Percentiles rank a stretch among this genome's conserved stretches.
These are phyloP conservation scores for Hypoxylon fragiforme DNA, from an alignment of 495 filamentous ascomycete species.

Conservation along the genomic window DNA sequence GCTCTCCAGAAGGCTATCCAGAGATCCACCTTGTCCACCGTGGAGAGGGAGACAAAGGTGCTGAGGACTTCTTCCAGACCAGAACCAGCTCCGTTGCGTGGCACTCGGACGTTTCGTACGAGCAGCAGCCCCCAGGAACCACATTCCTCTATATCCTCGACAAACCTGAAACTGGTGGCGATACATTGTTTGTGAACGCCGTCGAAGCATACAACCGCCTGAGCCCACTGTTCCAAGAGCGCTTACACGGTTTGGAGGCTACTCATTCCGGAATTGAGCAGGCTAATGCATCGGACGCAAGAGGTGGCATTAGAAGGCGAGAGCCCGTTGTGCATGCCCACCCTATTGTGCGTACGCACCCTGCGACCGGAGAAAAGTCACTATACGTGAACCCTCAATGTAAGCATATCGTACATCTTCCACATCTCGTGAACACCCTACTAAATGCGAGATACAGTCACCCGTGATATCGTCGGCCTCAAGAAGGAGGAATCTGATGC, in stretches of 20 bases:
- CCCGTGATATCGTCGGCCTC: constrained; percentile 69
- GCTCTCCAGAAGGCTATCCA: constrained; percentile 69
- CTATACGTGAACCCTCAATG: constrained; percentile 86
- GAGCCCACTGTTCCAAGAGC: constrained; percentile 67
- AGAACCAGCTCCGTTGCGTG: constrained; percentile 72
- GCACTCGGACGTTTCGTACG: constrained; percentile 84
- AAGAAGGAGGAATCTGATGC: constrained; percentile 78
- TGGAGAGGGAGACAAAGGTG: constrained; percentile 62
- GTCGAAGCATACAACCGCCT: constrained; percentile 79
- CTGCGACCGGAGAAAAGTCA: constrained; percentile 81
- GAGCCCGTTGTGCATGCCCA: constrained; percentile 73
- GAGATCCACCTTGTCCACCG: constrained; percentile 81
- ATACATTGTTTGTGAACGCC: constrained; percentile 75
- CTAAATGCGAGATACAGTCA: constrained; percentile 52
- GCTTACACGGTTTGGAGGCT: constrained; percentile 76
- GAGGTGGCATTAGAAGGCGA: constrained; percentile 66
- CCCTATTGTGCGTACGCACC: constrained; percentile 79
- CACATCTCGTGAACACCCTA: not conserved
- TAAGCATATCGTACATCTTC: constrained; percentile 45
- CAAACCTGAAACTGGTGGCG: constrained; percentile 73
- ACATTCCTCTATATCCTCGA: constrained; percentile 82
- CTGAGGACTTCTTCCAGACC: constrained; percentile 62
- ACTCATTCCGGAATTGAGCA: constrained; percentile 77
- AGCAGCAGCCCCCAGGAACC: constrained; percentile 82
- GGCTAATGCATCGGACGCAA: constrained; percentile 56